Evolutionary conservation across 2,329 filamentous ascomycete species (phyloP), one percentile per base, ranked within the genome.

Genomic region (Aureobasidium sp.): DNA sequence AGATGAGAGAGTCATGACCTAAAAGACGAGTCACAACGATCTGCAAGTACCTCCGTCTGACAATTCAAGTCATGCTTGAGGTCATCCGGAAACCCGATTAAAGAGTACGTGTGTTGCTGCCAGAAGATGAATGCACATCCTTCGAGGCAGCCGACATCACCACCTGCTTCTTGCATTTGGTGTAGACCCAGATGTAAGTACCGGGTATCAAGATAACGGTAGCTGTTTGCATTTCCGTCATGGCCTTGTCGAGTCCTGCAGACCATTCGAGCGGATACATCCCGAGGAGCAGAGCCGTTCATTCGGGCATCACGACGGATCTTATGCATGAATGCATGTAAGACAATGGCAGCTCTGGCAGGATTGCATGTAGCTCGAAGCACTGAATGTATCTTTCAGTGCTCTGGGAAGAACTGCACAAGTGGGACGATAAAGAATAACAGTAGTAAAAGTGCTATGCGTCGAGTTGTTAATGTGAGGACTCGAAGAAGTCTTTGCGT

Each of bases 41-140:
- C 10, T 26, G 17, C 27, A 50, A 10, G 59, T n/a, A 46, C 10
- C 12, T 2, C 12, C 5, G 6, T 26, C 3, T 5, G 37, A 44
- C n/a, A 15, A 46, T 3, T 26, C 23, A 36, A 68, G 69, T 67
- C 67, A 71, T 69, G 66, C 73, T 69, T 60, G 71, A 75, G 5
- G 69, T 71, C 57, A 75, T 72, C 67, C 72, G 74, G 9, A 68
- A 70, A 63, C 20, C 20, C 20, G 20, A 20, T 20, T 20, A 20
- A 20, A 20, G 65, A 64, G 66, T 68, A 10, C 66, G 65, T 39
- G 59, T 62, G 50, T 32, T 47, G 48, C 48, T 53, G 48, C 20
- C 27, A 20, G 48, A 17, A 13, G 39, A 36, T 39, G 44, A 48
- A 4, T 56, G 63, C n/a, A 44, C 48, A 36, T 2, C n/a, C 27